Conservation (phyloP, 768 basidiomycete genomes). For the Pisolithus orientalis region DNA sequence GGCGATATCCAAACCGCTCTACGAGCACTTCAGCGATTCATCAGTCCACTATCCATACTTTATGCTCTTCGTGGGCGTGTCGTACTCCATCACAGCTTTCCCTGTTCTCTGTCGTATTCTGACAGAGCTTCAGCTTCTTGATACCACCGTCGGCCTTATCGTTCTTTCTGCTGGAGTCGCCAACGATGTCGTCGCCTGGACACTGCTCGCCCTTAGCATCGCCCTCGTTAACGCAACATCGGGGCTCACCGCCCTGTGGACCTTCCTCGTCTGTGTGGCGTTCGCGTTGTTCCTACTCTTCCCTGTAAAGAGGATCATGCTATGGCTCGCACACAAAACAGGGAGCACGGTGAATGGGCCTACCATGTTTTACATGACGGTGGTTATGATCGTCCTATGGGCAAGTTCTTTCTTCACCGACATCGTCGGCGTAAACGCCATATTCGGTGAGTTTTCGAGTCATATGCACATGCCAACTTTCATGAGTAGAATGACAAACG, state of each 20-base stretch:
- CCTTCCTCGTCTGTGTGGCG: constrained; percentile 72
- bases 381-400: constrained; percentile 75
- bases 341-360: constrained; percentile 82
- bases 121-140: constrained; percentile 82
- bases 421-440: constrained; percentile 89
- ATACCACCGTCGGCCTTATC: constrained; percentile 89
- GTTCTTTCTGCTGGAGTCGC: constrained; percentile 91
- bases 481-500: background rate
- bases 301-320: constrained; percentile 52
- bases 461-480: background rate
- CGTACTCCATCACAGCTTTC: constrained; percentile 84
- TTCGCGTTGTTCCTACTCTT: constrained; percentile 77
- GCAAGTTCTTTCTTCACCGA: constrained; percentile 91
- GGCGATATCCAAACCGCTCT: constrained; percentile 66
- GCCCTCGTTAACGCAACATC: constrained; percentile 86
- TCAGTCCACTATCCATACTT: constrained; percentile 74
- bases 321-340: constrained; percentile 69
- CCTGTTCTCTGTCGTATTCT: constrained; percentile 88
- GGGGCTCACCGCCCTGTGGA: constrained; percentile 80
- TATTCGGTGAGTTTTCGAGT: constrained; percentile 56
- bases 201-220: constrained; percentile 81
- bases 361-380: constrained; percentile 83
- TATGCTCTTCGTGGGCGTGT: constrained; percentile 90
- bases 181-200: constrained; percentile 87
- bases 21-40: constrained; percentile 61